Evolutionary conservation across 2,329 filamentous ascomycete genomes (phyloP).

Genomic region (Cercospora beticola): DNA sequence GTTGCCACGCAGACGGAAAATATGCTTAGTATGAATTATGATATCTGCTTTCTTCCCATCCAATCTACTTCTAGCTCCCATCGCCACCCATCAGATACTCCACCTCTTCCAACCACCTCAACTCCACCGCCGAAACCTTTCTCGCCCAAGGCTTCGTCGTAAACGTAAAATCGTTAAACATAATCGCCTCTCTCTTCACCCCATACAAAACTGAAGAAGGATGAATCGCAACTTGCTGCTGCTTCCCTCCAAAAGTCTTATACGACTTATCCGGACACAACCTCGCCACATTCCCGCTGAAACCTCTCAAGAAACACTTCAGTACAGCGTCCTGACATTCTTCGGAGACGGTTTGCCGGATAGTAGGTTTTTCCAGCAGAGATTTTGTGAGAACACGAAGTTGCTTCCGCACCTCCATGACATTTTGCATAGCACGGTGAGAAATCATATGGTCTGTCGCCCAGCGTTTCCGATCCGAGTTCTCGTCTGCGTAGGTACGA

Average conservation of each 20-base stretch:
- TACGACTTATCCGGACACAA: slow-evolving; percentile 38
- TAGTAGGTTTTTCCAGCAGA: slow-evolving; percentile 41
- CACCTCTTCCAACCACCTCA: slow-evolving; percentile 61
- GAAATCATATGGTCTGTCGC: slow-evolving; percentile 59
- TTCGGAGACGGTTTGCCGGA: slow-evolving; percentile 34
- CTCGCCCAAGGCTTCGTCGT: slow-evolving; percentile 64
- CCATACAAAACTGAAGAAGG: slow-evolving; percentile 61
- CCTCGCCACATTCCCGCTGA: slow-evolving; percentile 60
- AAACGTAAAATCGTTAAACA: slow-evolving; percentile 66
- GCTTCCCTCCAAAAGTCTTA: slow-evolving; percentile 58
- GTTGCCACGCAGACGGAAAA: not conserved
- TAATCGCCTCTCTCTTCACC: slow-evolving; percentile 58
- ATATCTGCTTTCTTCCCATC: not conserved
- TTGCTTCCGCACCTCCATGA: slow-evolving; percentile 65
- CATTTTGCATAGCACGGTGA: slow-evolving; percentile 64
- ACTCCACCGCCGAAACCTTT: slow-evolving; percentile 61
- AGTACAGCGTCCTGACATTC: slow-evolving; percentile 53
- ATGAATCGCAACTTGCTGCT: slow-evolving; percentile 62
- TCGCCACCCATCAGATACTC: slow-evolving; percentile 9
- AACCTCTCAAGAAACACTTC: slow-evolving; percentile 59
- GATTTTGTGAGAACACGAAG: slow-evolving; percentile 56
- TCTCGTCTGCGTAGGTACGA: slow-evolving; percentile 59
- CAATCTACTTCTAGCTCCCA: not conserved
- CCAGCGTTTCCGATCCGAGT: slow-evolving; percentile 60
- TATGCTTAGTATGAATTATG: not conserved